Evolutionary conservation across 495 filamentous ascomycete species (phyloP).

Genomic region (Xylaria scruposa): DNA sequence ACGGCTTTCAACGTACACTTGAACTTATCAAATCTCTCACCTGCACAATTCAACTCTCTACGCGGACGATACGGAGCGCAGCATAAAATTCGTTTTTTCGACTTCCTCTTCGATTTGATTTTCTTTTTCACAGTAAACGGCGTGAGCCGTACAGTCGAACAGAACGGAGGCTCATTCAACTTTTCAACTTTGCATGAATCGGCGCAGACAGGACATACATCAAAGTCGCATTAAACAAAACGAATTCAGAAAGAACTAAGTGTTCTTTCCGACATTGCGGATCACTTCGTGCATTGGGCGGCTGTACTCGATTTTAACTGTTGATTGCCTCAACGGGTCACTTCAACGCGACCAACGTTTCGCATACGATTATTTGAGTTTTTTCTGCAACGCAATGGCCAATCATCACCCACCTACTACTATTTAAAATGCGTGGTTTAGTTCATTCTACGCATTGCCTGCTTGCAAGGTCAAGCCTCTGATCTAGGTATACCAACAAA

Average conservation of each 20-base stretch:
- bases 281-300: neutral
- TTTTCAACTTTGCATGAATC: slow-evolving; percentile 1
- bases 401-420: neutral
- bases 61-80: neutral
- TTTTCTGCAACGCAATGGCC: neutral
- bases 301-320: neutral
- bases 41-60: neutral
- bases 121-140: neutral
- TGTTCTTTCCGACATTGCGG: neutral
- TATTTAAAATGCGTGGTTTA: neutral
- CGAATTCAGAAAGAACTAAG: neutral
- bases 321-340: neutral
- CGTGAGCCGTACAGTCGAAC: neutral
- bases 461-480: slow-evolving; percentile 19
- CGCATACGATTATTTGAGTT: neutral
- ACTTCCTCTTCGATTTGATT: neutral
- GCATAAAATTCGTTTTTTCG: neutral
- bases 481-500: neutral
- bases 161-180: neutral
- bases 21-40: neutral
- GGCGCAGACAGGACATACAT: neutral
- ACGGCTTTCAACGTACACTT: slow-evolving; percentile 6
- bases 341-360: neutral
- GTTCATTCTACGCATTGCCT: neutral
- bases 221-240: neutral